Base-by-base conservation (phyloP, 257 asterid genomes). In the Dorcoceras hygrometricum region DNA sequence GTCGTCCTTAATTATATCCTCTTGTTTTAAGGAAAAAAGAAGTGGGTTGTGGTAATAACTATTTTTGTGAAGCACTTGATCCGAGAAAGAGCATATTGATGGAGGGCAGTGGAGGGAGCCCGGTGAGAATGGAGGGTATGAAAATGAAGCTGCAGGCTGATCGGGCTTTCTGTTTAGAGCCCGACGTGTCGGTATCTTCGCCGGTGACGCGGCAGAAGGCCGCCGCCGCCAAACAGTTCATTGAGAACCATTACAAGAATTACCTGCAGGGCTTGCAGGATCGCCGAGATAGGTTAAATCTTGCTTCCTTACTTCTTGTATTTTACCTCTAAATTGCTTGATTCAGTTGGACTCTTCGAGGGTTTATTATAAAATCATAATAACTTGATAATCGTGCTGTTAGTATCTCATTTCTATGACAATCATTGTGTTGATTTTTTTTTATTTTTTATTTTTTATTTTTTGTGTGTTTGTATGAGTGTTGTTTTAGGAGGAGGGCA, bases 201-300 rank as follows among this genome's bases (percentile, higher is more conserved):
- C 92, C 97, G 67, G 99, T 93, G 6, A 93, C 99, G 0, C 78
- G 97, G 22, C 97, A 93, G 78, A 93, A 93, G 71, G 85, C 96
- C 12, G 99, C 96, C 23, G 97, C 99, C 2, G 99, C 99, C 0
- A 93, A 93, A 23, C 91, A 93, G 78, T 67, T 93, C 22, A 93
- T 93, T 57, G 99, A 93, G 87, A 93, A 93, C 77, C 99, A 93
- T 79, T 93, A 93, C 82, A 93, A 86, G 81, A 93, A 93, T 57
- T 58, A 93, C 72, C 77, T 84, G 57, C 99, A 93, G 63, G 99
- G 99, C 5, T 71, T 93, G 73, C 96, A 90, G 69, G 99, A 93
- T 86, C 99, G 97, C 59, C 88, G 29, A 80, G 99, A 93, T 12
- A 88, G 99, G 98, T 92, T 46, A 9, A 63, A 50, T 70, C 57